A percentile compares a stretch with the other conserved stretches of the same genome.
phyloP scores from a whole-genome alignment of 129 eudicot species.

The Artemisia argyi region DNA sequence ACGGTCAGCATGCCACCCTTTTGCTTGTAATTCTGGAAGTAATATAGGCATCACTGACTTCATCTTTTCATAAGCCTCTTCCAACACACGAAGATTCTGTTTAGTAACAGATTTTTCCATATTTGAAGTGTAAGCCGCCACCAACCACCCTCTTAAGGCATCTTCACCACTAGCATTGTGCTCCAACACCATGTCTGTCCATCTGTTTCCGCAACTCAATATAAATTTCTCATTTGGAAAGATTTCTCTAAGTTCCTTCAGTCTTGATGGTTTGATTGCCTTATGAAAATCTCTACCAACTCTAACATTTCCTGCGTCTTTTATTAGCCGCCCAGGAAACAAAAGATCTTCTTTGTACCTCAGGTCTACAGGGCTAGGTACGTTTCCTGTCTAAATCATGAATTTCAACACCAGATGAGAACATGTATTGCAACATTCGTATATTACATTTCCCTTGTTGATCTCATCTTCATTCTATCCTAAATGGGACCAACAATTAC shows the following conservation, averaged over 20 bases:
- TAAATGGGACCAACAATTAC: not conserved
- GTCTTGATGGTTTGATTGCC: slow-evolving; percentile 70
- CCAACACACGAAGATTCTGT: slow-evolving; percentile 21
- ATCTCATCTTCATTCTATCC: slow-evolving; percentile 1
- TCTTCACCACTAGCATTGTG: slow-evolving; percentile 90
- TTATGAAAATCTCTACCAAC: slow-evolving; percentile 68
- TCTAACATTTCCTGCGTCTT: slow-evolving; percentile 82
- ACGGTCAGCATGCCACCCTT: slow-evolving; percentile 98
- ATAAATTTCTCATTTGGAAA: slow-evolving; percentile 84
- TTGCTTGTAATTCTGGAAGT: slow-evolving; percentile 63
- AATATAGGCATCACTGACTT: slow-evolving; percentile 46
- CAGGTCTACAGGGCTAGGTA: slow-evolving; percentile 85
- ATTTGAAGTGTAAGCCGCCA: slow-evolving; percentile 79
- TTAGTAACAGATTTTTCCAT: slow-evolving; percentile 31
- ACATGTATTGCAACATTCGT: not conserved
- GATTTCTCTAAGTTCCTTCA: slow-evolving; percentile 54
- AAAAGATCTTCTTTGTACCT: slow-evolving; percentile 87
- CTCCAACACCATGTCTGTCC: slow-evolving; percentile 87
- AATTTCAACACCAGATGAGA: slow-evolving; percentile 1
- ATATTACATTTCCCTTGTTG: not conserved
- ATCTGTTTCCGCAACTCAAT: slow-evolving; percentile 54
- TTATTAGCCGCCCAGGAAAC: slow-evolving; percentile 76
- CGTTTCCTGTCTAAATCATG: slow-evolving; percentile 62
- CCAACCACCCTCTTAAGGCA: slow-evolving; percentile 94
- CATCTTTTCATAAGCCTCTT: slow-evolving; percentile 70